These are phyloP conservation scores for Leonotis leonurus DNA, from an alignment of 257 asterid species.

Conservation along the genomic window DNA sequence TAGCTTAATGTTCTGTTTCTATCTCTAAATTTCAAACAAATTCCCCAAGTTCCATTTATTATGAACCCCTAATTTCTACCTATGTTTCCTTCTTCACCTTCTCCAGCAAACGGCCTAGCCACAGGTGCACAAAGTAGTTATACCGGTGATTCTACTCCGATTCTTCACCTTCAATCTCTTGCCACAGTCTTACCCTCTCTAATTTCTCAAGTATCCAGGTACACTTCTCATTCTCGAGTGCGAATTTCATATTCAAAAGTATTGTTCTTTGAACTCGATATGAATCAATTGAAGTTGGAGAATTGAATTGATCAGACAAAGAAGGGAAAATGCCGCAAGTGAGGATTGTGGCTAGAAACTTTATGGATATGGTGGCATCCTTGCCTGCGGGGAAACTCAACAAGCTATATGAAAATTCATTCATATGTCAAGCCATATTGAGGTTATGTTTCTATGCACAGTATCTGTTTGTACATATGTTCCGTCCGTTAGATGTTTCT, in stretches of 20 bases:
- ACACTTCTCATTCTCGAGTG: not conserved
- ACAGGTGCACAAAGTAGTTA: too few relatives aligned
- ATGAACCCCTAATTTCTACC: too few relatives aligned
- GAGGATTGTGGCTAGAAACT: constrained; percentile 81
- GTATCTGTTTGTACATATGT: not conserved
- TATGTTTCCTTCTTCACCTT: too few relatives aligned
- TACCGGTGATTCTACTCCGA: constrained; percentile 62
- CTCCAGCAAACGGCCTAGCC: too few relatives aligned
- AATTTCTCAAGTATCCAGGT: not conserved
- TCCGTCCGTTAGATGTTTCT: not conserved
- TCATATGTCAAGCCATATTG: constrained; percentile 91
- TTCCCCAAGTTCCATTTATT: too few relatives aligned
- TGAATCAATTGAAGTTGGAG: not conserved
- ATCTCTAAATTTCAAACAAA: too few relatives aligned
- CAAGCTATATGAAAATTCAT: constrained; percentile 76
- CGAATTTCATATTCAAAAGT: not conserved
- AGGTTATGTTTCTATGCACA: constrained; percentile 35
- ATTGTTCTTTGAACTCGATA: not conserved
- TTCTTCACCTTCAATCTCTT: constrained; percentile 37
- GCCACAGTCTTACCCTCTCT: not conserved
- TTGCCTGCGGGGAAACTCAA: constrained; percentile 90
- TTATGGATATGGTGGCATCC: constrained; percentile 99
- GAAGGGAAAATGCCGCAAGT: constrained; percentile 78
- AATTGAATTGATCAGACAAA: not conserved
- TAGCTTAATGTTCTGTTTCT: too few relatives aligned